A percentile compares a stretch with the other conserved stretches of the same genome.
phyloP scores from a whole-genome alignment of 2,329 filamentous ascomycete genomes.

The Chaetothyriales sp. region DNA sequence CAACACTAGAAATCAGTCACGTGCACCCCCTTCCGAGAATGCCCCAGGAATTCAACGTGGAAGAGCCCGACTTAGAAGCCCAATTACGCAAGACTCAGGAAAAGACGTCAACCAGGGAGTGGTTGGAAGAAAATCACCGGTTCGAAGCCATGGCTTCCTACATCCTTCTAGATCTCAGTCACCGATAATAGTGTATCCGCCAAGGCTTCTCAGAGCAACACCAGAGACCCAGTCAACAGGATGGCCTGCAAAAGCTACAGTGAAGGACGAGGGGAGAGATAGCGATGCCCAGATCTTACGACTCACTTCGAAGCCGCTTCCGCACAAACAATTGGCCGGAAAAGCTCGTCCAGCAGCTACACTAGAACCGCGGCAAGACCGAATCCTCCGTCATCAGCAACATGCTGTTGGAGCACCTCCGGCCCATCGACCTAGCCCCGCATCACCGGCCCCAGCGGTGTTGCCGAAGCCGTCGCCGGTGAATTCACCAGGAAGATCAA shows the following conservation, averaged over 20 bases:
- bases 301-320: neutral
- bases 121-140: no score
- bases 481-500: neutral
- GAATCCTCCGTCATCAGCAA: neutral
- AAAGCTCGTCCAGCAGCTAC: neutral
- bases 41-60: neutral
- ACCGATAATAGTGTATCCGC: neutral
- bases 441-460: neutral
- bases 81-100: neutral
- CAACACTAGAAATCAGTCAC: neutral
- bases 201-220: neutral
- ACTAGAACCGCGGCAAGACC: neutral
- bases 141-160: no score
- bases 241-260: neutral
- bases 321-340: neutral
- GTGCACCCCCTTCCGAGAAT: neutral
- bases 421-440: neutral
- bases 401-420: no score
- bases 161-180: no score
- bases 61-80: neutral
- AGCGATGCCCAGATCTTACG: neutral
- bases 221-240: neutral
- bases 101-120: neutral
- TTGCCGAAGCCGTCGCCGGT: neutral
- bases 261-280: neutral